phyloP scores from a whole-genome alignment of 495 filamentous ascomycete species.

The Aspergillus taichungensis region DNA sequence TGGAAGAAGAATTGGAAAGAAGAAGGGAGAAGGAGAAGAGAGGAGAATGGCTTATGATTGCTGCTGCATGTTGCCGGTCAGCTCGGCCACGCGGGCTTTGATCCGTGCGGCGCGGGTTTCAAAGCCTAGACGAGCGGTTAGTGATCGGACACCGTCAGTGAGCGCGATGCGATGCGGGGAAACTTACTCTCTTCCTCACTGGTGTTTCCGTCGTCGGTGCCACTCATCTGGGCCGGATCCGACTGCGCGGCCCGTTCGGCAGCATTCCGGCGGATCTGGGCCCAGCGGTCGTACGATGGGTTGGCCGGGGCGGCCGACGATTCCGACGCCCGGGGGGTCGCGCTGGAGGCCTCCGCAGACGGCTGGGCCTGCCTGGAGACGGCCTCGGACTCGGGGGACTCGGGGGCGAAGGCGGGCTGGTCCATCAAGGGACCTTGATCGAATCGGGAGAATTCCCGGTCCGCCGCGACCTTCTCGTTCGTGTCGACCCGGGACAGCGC shows the following conservation, averaged over 20 bases:
- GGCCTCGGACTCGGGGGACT: slow-evolving; percentile 33
- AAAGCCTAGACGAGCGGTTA: slow-evolving; percentile 55
- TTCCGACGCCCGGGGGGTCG: no score
- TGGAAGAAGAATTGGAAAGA: not conserved
- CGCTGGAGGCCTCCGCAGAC: no score
- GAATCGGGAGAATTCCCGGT: slow-evolving; percentile 71
- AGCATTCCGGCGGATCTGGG: slow-evolving; percentile 89
- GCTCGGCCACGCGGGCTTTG: slow-evolving; percentile 90
- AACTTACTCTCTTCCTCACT: slow-evolving; percentile 98
- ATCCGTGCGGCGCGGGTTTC: slow-evolving; percentile 94
- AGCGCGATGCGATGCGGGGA: no score
- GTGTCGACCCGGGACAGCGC: slow-evolving; percentile 53
- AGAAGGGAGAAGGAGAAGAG: not conserved
- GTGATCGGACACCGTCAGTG: no score
- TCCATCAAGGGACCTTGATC: slow-evolving; percentile 85
- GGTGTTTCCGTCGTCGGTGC: slow-evolving; percentile 68
- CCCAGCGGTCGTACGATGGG: slow-evolving; percentile 69
- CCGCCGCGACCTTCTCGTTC: slow-evolving; percentile 55
- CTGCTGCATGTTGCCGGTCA: slow-evolving; percentile 74
- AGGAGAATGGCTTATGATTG: slow-evolving; percentile 4
- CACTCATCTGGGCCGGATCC: slow-evolving; percentile 45
- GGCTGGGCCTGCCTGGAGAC: slow-evolving; percentile 12
- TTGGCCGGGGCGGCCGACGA: slow-evolving; percentile 1
- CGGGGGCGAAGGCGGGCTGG: slow-evolving; percentile 74
- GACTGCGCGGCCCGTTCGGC: slow-evolving; percentile 62